Evolutionary conservation across 140 eudicot genomes (phyloP).

Genomic region (Senecio squalidus): DNA sequence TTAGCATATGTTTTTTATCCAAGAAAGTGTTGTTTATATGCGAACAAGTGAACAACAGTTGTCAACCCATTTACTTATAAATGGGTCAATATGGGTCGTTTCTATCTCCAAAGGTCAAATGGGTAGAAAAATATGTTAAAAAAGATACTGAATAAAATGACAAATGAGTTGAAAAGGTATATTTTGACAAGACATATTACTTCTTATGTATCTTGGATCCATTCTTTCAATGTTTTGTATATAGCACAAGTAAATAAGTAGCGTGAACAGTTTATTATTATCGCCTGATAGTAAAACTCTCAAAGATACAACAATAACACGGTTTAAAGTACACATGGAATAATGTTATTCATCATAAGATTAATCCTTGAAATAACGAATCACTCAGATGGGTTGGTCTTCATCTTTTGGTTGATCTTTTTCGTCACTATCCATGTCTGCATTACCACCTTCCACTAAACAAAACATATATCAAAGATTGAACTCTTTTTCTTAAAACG

Average conservation of each 20-base stretch:
- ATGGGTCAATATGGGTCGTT: too few relatives aligned
- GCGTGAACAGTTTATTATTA: slow-evolving; percentile 18
- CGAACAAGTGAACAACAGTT: too few relatives aligned
- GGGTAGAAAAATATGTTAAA: too few relatives aligned
- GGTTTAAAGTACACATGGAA: slow-evolving; percentile 22
- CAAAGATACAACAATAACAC: slow-evolving; percentile 20
- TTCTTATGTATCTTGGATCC: neutral
- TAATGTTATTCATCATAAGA: slow-evolving; percentile 18
- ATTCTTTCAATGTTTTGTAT: neutral
- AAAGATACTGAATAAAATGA: too few relatives aligned
- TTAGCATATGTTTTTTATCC: too few relatives aligned
- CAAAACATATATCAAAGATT: neutral
- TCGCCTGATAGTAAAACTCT: slow-evolving; percentile 19
- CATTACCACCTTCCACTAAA: slow-evolving; percentile 32
- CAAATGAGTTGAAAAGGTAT: too few relatives aligned
- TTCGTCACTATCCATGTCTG: slow-evolving; percentile 33
- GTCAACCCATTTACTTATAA: too few relatives aligned
- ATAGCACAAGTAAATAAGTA: slow-evolving; percentile 9
- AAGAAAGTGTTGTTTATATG: too few relatives aligned
- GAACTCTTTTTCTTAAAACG: too few relatives aligned
- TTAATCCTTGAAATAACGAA: slow-evolving; percentile 6
- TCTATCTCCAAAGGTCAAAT: too few relatives aligned
- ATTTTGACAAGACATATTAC: too few relatives aligned
- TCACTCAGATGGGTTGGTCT: slow-evolving; percentile 24
- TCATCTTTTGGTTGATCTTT: slow-evolving; percentile 25